phyloP scores from a whole-genome alignment of 805 yeast genomes.

The Saccharomycopsis sp. region DNA sequence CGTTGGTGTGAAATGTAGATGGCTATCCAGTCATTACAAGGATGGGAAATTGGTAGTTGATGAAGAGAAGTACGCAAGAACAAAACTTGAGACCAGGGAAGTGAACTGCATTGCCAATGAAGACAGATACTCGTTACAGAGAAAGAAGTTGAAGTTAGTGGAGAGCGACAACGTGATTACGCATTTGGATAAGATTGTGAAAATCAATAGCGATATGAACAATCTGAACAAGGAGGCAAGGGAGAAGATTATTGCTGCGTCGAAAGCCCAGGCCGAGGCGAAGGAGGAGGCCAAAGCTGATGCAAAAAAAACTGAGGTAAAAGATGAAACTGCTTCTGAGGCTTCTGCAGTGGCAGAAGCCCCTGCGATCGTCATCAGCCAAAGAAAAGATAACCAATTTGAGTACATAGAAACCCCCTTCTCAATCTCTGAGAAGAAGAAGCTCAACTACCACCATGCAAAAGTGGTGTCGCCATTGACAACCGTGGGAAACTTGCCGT shows the following conservation, averaged over 20 bases:
- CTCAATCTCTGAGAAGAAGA: slow-evolving; percentile 76
- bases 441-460: slow-evolving; percentile 57
- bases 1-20: slow-evolving; percentile 86
- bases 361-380: slow-evolving; percentile 8
- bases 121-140: slow-evolving; percentile 32
- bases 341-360: not conserved
- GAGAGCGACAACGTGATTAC: slow-evolving; percentile 52
- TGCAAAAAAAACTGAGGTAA: slow-evolving; percentile 16
- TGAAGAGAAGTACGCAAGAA: slow-evolving; percentile 33
- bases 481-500: slow-evolving; percentile 96
- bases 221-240: slow-evolving; percentile 25
- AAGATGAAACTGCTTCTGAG: slow-evolving; percentile 25
- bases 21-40: slow-evolving; percentile 70
- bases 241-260: slow-evolving; percentile 30
- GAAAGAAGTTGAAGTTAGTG: slow-evolving; percentile 54
- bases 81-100: slow-evolving; percentile 41
- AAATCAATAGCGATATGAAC: slow-evolving; percentile 31
- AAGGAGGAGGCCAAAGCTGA: slow-evolving; percentile 23
- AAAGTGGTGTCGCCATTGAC: slow-evolving; percentile 93
- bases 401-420: slow-evolving; percentile 73
- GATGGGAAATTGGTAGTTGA: slow-evolving; percentile 40
- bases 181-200: slow-evolving; percentile 57
- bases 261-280: slow-evolving; percentile 31
- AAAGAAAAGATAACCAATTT: slow-evolving; percentile 32
- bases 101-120: slow-evolving; percentile 53